Percentiles rank a stretch among this genome's conserved stretches.
phyloP scores from a whole-genome alignment of 352 stramenopile genomes.

The Phytophthora macrochlamydospora region DNA sequence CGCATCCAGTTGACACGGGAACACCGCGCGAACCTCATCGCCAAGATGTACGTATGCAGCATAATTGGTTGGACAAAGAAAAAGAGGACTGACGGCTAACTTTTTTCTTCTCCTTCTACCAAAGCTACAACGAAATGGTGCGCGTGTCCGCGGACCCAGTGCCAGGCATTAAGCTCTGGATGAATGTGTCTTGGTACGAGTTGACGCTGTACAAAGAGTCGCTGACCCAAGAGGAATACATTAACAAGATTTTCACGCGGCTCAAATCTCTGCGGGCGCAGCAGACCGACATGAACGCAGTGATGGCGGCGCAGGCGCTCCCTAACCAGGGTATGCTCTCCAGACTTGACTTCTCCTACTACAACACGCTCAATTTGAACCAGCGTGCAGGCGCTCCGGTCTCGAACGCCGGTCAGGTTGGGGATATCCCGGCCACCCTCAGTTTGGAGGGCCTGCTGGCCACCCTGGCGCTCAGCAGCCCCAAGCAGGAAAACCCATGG shows the following conservation, averaged over 20 bases:
- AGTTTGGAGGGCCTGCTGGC: constrained; percentile 29
- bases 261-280: constrained; percentile 79
- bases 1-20: constrained; percentile 83
- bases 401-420: constrained; percentile 32
- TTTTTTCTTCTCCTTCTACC: too few relatives aligned
- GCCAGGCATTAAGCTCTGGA: constrained; percentile 86
- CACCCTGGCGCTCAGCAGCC: constrained; percentile 31
- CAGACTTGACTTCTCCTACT: constrained; percentile 77
- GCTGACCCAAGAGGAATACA: constrained; percentile 85
- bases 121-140: constrained; percentile 85
- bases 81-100: constrained; percentile 3
- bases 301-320: constrained; percentile 63
- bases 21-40: constrained; percentile 83
- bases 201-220: constrained; percentile 85
- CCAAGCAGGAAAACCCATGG: constrained; percentile 25
- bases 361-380: constrained; percentile 66
- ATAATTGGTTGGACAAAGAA: not conserved
- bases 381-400: constrained; percentile 35
- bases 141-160: constrained; percentile 79
- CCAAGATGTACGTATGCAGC: constrained; percentile 69
- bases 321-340: constrained; percentile 78
- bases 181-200: constrained; percentile 89
- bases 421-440: constrained; percentile 47
- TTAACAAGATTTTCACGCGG: constrained; percentile 88
- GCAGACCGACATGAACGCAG: constrained; percentile 73